Percentiles rank a stretch among this genome's conserved stretches.
Evolutionary conservation across 2,329 filamentous ascomycete genomes (phyloP).

Genomic region (Sarocladium oryzae): DNA sequence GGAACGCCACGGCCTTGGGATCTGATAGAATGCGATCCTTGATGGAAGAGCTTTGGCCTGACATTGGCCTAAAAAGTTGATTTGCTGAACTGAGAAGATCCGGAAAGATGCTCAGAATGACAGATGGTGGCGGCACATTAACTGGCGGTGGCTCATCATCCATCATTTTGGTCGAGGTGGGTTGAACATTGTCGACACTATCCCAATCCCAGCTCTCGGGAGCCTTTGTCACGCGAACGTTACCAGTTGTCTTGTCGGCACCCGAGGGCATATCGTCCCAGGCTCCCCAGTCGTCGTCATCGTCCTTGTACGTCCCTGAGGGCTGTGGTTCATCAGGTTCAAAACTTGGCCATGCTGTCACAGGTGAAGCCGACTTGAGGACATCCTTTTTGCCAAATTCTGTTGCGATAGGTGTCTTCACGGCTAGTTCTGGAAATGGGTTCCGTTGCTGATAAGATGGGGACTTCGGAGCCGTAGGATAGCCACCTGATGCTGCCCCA

Average conservation of each 20-base stretch:
- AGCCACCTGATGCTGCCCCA: slow-evolving; percentile 21
- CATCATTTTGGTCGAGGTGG: slow-evolving; percentile 12
- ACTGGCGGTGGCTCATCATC: slow-evolving; percentile 56
- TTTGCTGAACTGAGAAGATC: slow-evolving; percentile 62
- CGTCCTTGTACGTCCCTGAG: slow-evolving; percentile 17
- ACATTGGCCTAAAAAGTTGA: slow-evolving; percentile 59
- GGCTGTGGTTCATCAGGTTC: background rate
- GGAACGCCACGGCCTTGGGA: slow-evolving; percentile 53
- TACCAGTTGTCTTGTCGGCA: slow-evolving; percentile 15
- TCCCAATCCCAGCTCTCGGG: slow-evolving; percentile 45
- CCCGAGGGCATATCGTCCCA: slow-evolving; percentile 38
- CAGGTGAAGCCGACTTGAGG: slow-evolving; percentile 30
- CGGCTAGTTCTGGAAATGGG: slow-evolving; percentile 41
- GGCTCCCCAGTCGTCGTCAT: slow-evolving; percentile 43
- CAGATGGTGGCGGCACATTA: slow-evolving; percentile 82
- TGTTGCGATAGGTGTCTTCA: slow-evolving; percentile 35
- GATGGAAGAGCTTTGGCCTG: slow-evolving; percentile 48
- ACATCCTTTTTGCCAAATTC: slow-evolving; percentile 27
- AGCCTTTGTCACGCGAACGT: slow-evolving; percentile 13
- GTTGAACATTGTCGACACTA: slow-evolving; percentile 27
- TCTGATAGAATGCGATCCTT: slow-evolving; percentile 60
- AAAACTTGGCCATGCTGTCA: slow-evolving; percentile 40
- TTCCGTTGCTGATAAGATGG: slow-evolving; percentile 48
- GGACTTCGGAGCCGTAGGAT: slow-evolving; percentile 43
- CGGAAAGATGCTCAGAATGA: slow-evolving; percentile 72